Conservation (phyloP, 179 eudicot genomes). For the Gypsophila paniculata region DNA sequence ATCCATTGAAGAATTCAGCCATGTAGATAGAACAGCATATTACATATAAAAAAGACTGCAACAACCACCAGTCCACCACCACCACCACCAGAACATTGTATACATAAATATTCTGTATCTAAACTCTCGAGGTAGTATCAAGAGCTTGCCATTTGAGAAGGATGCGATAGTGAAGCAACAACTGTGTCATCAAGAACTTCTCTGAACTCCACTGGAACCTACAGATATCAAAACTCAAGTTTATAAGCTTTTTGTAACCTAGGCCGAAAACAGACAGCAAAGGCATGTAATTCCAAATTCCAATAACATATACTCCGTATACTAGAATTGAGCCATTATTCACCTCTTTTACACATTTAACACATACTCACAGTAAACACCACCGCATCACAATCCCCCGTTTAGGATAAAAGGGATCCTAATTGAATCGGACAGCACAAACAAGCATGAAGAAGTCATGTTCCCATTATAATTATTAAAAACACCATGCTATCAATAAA, state of each 20-base stretch:
- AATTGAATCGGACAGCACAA: not conserved
- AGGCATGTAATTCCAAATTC: not conserved
- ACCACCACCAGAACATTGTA: not conserved
- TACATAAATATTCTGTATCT: slow-evolving; percentile 2
- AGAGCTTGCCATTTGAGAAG: slow-evolving; percentile 64
- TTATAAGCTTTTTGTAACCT: not conserved
- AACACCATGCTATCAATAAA: not conserved
- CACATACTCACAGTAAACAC: not conserved
- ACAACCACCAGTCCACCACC: not conserved
- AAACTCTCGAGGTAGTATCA: slow-evolving; percentile 7
- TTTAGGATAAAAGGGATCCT: not conserved
- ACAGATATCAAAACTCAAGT: slow-evolving; percentile 18
- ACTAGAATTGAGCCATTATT: not conserved
- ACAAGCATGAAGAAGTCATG: not conserved
- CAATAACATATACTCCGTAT: not conserved
- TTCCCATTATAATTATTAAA: not conserved
- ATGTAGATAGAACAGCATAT: not conserved
- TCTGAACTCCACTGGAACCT: slow-evolving; percentile 93
- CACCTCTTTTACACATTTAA: not conserved
- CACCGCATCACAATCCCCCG: not conserved
- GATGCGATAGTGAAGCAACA: slow-evolving; percentile 81
- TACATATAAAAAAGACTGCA: not conserved
- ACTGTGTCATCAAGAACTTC: slow-evolving; percentile 87
- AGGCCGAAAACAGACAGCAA: not conserved
- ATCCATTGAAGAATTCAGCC: slow-evolving; percentile 3